A percentile compares a stretch with the other conserved stretches of the same genome.
These are phyloP conservation scores for Cordyceps militaris DNA, from an alignment of 2,329 filamentous ascomycete species.

Conservation along the genomic window DNA sequence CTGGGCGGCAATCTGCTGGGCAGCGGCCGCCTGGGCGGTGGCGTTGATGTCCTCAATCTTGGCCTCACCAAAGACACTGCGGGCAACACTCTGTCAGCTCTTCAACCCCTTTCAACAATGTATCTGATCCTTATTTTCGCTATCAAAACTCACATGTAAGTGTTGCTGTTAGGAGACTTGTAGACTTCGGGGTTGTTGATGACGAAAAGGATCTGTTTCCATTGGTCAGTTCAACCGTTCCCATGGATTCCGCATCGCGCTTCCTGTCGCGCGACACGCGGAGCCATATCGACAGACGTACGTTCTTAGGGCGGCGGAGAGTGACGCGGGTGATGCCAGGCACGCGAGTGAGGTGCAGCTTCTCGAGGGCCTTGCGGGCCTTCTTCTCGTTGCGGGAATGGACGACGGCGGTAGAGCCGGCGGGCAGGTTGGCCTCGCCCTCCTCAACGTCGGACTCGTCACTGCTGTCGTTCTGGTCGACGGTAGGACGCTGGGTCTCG, in stretches of 20 bases:
- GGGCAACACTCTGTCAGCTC: neutral
- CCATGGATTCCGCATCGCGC: neutral
- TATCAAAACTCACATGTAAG: slow-evolving; percentile 77
- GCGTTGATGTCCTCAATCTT: slow-evolving; percentile 99
- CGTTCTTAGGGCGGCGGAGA: slow-evolving; percentile 96
- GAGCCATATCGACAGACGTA: slow-evolving; percentile 45
- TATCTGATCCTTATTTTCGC: neutral
- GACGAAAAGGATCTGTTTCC: slow-evolving; percentile 85
- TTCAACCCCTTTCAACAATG: neutral
- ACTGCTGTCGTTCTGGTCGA: slow-evolving; percentile 67
- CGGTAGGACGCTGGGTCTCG: slow-evolving; percentile 72
- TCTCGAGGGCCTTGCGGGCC: slow-evolving; percentile 97
- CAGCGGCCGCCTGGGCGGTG: slow-evolving; percentile 89
- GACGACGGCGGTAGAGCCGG: slow-evolving; percentile 81
- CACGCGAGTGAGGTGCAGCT: slow-evolving; percentile 94
- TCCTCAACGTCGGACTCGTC: slow-evolving; percentile 75
- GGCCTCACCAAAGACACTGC: slow-evolving; percentile 96
- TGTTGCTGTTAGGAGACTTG: slow-evolving; percentile 99
- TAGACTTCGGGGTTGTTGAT: slow-evolving; percentile 99
- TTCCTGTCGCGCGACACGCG: neutral
- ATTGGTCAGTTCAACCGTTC: neutral
- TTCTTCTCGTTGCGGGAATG: slow-evolving; percentile 99
- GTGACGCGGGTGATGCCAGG: slow-evolving; percentile 97
- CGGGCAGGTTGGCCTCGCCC: slow-evolving; percentile 68
- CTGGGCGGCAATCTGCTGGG: slow-evolving; percentile 84